Evolutionary conservation across 345 rosid genomes (phyloP).

Genomic region (Eucalyptus polybractea): DNA sequence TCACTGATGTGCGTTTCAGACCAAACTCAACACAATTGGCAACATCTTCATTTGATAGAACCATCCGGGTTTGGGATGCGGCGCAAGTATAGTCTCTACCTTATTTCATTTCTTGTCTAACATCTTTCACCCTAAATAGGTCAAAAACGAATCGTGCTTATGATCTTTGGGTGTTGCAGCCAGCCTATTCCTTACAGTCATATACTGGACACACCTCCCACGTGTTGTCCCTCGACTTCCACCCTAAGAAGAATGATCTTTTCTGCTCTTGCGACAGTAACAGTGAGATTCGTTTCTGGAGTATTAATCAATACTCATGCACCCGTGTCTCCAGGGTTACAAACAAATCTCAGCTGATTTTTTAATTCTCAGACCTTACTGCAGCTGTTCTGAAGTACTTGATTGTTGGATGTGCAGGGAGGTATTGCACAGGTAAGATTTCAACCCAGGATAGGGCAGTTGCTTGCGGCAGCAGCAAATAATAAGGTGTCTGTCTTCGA

Average conservation of each 20-base stretch:
- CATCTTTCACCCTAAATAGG: not conserved
- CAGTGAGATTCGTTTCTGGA: conserved; percentile 85
- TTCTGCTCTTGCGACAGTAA: conserved; percentile 88
- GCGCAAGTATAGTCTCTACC: conserved; percentile 31
- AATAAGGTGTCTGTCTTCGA: conserved; percentile 62
- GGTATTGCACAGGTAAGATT: conserved; percentile 65
- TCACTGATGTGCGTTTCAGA: conserved; percentile 87
- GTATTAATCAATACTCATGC: conserved; percentile 34
- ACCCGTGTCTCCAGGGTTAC: conserved; percentile 47
- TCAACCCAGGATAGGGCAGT: conserved; percentile 76
- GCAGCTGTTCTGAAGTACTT: not conserved
- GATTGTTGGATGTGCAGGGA: conserved; percentile 31
- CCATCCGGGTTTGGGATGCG: conserved; percentile 81
- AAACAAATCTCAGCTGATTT: conserved; percentile 3
- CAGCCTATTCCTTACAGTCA: conserved; percentile 32
- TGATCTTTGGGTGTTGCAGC: conserved; percentile 30
- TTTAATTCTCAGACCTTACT: not conserved
- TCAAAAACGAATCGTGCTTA: not conserved
- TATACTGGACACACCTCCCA: conserved; percentile 48
- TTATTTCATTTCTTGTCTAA: not conserved
- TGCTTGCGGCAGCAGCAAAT: conserved; percentile 81
- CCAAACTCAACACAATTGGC: conserved; percentile 87
- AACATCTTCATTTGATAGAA: conserved; percentile 81
- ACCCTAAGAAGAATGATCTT: conserved; percentile 76
- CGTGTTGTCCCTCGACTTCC: conserved; percentile 87